Conservation (phyloP, 2,329 filamentous ascomycete genomes). For the Allantophomopsis lycopodina region DNA sequence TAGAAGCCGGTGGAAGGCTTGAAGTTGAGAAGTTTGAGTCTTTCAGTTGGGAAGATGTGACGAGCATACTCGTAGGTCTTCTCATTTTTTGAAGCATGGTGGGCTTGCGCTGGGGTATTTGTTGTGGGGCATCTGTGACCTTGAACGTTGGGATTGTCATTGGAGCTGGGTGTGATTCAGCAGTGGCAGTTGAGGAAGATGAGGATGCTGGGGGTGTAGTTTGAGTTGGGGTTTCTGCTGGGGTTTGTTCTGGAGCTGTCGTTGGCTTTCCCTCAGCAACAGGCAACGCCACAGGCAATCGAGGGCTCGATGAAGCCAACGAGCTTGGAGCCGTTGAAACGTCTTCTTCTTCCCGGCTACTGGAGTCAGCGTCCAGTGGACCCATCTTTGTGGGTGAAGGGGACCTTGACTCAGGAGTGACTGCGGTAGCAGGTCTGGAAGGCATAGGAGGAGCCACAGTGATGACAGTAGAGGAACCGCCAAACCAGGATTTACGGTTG, state of each 20-base stretch:
- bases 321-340: constrained; percentile 8
- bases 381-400: too few relatives aligned
- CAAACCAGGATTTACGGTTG: too few relatives aligned
- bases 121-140: too few relatives aligned
- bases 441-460: too few relatives aligned
- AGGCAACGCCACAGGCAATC: constrained; percentile 5
- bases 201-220: constrained; percentile 4
- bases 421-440: too few relatives aligned
- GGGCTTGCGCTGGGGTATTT: too few relatives aligned
- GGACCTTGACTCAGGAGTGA: constrained; percentile 2
- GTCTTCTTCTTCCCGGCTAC: constrained; percentile 1
- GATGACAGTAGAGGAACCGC: too few relatives aligned
- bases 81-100: constrained; percentile 12
- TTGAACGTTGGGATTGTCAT: too few relatives aligned
- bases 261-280: too few relatives aligned
- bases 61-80: constrained; percentile 15
- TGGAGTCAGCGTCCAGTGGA: too few relatives aligned
- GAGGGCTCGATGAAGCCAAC: constrained; percentile 4
- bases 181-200: constrained; percentile 11
- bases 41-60: constrained; percentile 14
- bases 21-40: constrained; percentile 19
- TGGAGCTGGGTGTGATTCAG: background rate
- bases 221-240: background rate
- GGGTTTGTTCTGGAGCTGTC: too few relatives aligned
- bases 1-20: constrained; percentile 22